Evolutionary conservation across 495 filamentous ascomycete genomes (phyloP).

Genomic region (Aspergillus nanangensis): DNA sequence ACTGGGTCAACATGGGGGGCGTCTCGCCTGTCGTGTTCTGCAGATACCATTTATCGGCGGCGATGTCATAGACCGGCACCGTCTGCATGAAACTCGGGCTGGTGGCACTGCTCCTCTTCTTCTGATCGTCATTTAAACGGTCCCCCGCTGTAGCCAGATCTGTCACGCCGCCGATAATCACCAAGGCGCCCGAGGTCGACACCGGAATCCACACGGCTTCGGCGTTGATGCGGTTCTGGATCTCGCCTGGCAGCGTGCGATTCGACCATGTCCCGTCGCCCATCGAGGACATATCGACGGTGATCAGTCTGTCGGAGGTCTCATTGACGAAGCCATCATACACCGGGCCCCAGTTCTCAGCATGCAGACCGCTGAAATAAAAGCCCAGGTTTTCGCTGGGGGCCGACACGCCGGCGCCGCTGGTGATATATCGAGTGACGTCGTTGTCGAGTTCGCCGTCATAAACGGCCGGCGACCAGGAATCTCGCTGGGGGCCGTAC

Average conservation of each 20-base stretch:
- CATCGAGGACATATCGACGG: conserved; percentile 54
- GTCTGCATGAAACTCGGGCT: conserved; percentile 60
- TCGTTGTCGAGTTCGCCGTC: conserved; percentile 28
- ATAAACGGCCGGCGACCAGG: conserved; percentile 39
- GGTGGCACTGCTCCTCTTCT: conserved; percentile 38
- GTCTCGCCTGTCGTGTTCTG: conserved; percentile 54
- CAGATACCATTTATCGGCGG: conserved; percentile 51
- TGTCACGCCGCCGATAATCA: conserved; percentile 65
- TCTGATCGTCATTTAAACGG: conserved; percentile 26
- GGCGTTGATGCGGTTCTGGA: conserved; percentile 54
- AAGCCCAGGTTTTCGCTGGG: conserved; percentile 71
- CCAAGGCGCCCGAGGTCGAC: conserved; percentile 55
- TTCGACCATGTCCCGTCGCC: conserved; percentile 50
- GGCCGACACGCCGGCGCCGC: conserved; percentile 57
- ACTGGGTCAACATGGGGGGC: conserved; percentile 51
- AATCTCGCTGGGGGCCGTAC: conserved; percentile 33
- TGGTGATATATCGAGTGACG: conserved; percentile 60
- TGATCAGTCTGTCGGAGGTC: conserved; percentile 45
- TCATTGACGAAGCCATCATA: conserved; percentile 29
- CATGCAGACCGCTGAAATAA: conserved; percentile 63
- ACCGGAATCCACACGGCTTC: conserved; percentile 71
- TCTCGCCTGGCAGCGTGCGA: conserved; percentile 41
- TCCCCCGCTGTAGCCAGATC: conserved; percentile 34
- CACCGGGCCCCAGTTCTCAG: conserved; percentile 41
- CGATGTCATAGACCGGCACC: conserved; percentile 67